Base-by-base conservation (phyloP, 2,329 filamentous ascomycete species). In the Penicillium sp. region DNA sequence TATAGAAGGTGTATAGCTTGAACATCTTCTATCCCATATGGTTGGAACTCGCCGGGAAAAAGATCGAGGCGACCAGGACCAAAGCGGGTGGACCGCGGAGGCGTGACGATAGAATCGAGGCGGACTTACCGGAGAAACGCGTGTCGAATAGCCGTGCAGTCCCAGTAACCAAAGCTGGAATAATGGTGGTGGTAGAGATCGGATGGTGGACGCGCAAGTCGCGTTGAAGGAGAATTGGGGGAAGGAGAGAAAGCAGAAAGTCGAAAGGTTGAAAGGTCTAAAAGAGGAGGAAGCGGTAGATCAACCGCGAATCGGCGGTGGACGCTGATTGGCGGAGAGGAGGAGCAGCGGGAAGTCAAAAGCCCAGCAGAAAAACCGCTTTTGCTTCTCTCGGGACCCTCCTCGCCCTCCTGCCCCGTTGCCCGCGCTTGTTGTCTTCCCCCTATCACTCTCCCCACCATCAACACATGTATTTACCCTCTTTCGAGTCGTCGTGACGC, bases 391-490 rank as follows among this genome's bases (percentile, higher is more conserved):
- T 58, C 54, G 52, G 51, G 61, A 57, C 70, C 66, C 62, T 70
- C 70, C 53, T 62, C 70, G 72, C 70, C 65, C 68, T 64, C 69
- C 67, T 65, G 22, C 35, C 27, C 14, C 24, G 22, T 26, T 33
- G 35, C 46, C 53, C 47, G 26, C 26, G 14, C 48, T 44, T 44
- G n/a, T n/a, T 27, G 14, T 21, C 33, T 26, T 19, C 35, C 46
- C 26, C 19, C 8, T 44, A 11, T 37, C 46, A 19, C 48, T 55
- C 29, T 31, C 47, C 9, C 58, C 58, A 60, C 64, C 66, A 73
- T 77, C 76, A 65, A 71, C 73, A 75, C 70, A 75, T 79, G 75
- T 89, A 82, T 80, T 86, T 86, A 81, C 84, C 84, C 86, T 90
- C 82, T 68, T 86, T 87, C 68, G 79, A 77, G 76, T 85, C 86